These are phyloP conservation scores for Oidium heveae DNA, from an alignment of 2,329 filamentous ascomycete species.

Conservation along the genomic window DNA sequence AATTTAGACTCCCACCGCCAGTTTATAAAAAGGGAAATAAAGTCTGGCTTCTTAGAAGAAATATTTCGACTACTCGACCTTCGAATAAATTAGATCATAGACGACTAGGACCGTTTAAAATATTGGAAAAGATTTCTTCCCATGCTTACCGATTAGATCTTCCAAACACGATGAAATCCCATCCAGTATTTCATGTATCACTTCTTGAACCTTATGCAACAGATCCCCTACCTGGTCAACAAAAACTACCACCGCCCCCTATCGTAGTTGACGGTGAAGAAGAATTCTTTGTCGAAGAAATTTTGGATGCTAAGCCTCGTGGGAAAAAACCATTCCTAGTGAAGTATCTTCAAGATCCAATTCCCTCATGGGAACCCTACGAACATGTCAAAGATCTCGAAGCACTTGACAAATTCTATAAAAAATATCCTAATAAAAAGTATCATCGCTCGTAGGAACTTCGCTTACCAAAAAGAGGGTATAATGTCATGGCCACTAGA, in stretches of 20 bases:
- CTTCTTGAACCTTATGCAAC: background rate
- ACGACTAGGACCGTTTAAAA: background rate
- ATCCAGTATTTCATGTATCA: constrained; percentile 1
- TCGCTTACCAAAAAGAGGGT: no score
- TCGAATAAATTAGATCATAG: background rate
- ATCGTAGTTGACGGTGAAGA: background rate
- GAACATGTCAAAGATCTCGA: background rate
- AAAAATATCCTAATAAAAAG: no score
- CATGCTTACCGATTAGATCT: constrained; percentile 1
- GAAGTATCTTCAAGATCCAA: background rate
- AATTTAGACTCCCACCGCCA: background rate
- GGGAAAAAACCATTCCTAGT: background rate
- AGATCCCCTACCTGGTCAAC: background rate
- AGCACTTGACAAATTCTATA: background rate
- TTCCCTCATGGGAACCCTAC: background rate
- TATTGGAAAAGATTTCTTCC: background rate
- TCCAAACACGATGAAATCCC: background rate
- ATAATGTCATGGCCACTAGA: no score
- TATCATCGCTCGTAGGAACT: no score
- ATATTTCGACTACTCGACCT: background rate
- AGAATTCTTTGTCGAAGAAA: background rate
- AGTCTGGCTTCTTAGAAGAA: background rate
- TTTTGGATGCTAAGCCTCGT: background rate
- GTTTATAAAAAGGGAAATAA: background rate
- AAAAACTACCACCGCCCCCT: background rate